Conservation (phyloP, 371 early-diverging fungal species). For the Saksenaea oblongispora region DNA sequence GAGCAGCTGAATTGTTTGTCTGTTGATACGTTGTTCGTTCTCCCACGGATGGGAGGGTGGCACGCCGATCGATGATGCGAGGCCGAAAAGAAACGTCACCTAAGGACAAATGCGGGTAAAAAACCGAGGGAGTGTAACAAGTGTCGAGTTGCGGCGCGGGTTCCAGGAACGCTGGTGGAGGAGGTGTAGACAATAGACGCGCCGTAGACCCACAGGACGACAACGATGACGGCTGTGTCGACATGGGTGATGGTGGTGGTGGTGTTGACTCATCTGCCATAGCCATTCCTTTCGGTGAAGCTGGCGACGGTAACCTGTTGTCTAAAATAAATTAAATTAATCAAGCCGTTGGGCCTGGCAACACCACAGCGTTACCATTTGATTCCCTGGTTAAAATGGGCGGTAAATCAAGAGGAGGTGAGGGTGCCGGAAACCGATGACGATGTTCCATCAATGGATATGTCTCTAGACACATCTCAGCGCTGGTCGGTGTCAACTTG, state of each 20-base stretch:
- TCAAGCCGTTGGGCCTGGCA: not conserved
- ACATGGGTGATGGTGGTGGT: too few relatives aligned
- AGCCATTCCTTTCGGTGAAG: conserved; percentile 9
- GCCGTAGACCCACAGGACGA: too few relatives aligned
- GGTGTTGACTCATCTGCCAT: not conserved
- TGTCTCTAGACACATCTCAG: not conserved
- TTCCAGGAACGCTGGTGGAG: conserved; percentile 27
- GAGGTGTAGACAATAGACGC: conserved; percentile 1
- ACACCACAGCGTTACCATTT: not conserved
- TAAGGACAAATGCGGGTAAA: conserved; percentile 21
- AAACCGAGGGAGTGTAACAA: conserved; percentile 13
- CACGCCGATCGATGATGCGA: conserved; percentile 9
- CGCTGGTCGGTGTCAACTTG: not conserved
- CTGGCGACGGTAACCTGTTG: conserved; percentile 16
- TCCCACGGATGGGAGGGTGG: not conserved
- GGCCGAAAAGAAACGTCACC: conserved; percentile 6
- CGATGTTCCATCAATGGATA: not conserved
- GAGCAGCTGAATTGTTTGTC: not conserved
- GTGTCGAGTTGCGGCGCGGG: conserved; percentile 26
- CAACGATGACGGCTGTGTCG: too few relatives aligned
- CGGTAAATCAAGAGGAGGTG: conserved; percentile 27
- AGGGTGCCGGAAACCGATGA: conserved; percentile 3
- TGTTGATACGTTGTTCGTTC: not conserved
- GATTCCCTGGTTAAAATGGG: conserved; percentile 15
- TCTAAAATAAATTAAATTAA: conserved; percentile 7